Evolutionary conservation across 148 eudicot species (phyloP), one percentile per base, ranked within the genome.

Genomic region (Vaccinium corymbosum): DNA sequence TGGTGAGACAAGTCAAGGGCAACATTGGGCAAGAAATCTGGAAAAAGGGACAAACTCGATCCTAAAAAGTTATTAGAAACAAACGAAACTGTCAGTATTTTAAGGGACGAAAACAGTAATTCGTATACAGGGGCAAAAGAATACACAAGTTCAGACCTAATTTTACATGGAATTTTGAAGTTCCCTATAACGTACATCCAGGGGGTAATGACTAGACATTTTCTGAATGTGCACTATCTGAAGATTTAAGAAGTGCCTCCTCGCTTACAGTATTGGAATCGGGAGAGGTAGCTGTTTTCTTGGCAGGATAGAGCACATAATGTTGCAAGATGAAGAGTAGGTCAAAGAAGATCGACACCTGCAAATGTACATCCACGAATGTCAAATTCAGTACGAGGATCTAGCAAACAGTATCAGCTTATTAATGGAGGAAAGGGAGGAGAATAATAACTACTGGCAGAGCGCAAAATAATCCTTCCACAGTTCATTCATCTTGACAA

Each of bases 291-390:
- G 51, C 73, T 4, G 61, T 38, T 48, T 90, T 92, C 86, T 84
- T 87, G 72, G 87, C 85, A 48, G 89, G 98, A 87, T 94, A 94
- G 25, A 93, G 87, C 83, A 94, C 85, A 81, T 93, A 94, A 86
- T 94, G 98, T 87, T 94, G 98, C 75, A 92, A 12, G 81, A 94
- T 94, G 81, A 94, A 93, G 46, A 94, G 76, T 27, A 94, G 85
- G 85, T 94, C 98, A 81, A 93, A 94, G 88, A 91, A 94, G 84
- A 93, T 86, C 0, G 98, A 93, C 75, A 92, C 98, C 98, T 94
- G 91, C 85, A 86, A 59, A 22, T 56, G 53, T 4, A n/a, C 11
- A 56, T 79, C 38, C 49, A 81, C 42, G 27, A 68, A 83, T 46
- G 42, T 57, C 56, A 29, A n/a, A 19, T 49, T 25, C 32, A 50